Evolutionary conservation across 2,329 filamentous ascomycete species (phyloP), one percentile per base, ranked within the genome.

Genomic region (Daldinia sp.): DNA sequence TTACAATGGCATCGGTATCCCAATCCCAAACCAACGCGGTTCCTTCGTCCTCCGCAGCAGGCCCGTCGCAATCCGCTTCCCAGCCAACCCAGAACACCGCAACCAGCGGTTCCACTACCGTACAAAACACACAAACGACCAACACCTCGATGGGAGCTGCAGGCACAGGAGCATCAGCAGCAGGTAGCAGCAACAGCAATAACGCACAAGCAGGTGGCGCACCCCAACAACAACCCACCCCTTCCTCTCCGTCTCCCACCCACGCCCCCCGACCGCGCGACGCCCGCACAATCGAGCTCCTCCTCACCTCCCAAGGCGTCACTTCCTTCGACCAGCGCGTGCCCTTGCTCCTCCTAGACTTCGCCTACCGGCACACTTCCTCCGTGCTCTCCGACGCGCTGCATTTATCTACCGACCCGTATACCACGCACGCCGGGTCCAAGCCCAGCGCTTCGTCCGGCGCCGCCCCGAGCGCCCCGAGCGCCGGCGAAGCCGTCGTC

Each of bases 291-390:
- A 88, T 96, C 74, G 92, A 95, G 81, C 88, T 94, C 18, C 87
- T 96, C 58, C 89, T 96, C 55, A 90, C 90, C 20, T 91, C 91
- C 6, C 90, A 94, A 75, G 92, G 92, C 76, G 92, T 95, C 9
- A 90, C 90, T 4, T 86, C 90, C 44, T 96, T 93, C 84, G 92
- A 95, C 79, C 88, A 92, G 79, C 92, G 93, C 75, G 92, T 96
- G 1, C 93, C 93, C 0, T 87, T 95, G 0, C 89, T 94, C 65
- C 89, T 96, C 55, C 89, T 96, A 78, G 93, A 96, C 82, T 95
- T 95, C 77, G 92, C 93, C 55, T 96, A 96, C 85, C 89, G 93
- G 41, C 92, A 94, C 84, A 93, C 91, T 9, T 89, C 89, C 1
- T 86, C 88, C 64, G 85, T 94, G 39, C 88, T 94, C 20, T 88